Base-by-base conservation (phyloP, 2,329 filamentous ascomycete genomes). In the Leptographium procerum region DNA sequence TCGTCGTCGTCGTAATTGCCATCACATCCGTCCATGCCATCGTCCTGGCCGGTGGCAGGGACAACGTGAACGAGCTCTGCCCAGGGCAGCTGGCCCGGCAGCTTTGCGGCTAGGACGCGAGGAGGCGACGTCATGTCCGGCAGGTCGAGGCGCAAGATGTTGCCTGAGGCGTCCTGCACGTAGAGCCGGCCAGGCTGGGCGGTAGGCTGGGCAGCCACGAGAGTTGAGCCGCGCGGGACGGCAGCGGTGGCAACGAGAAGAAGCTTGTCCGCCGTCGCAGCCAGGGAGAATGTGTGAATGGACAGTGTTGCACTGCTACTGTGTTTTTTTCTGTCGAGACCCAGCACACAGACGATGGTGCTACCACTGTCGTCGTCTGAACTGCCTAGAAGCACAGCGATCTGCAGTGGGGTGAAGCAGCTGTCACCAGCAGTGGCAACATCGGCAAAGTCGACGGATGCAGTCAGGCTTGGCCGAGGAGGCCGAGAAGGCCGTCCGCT, bases 1-100 rank as follows among this genome's bases (percentile, higher is more conserved):
- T 52, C 50, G 50, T 19, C 65, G 66, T 4, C 69, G 31, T 24
- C 70, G 8, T 74, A 72, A 8, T 6, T 73, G 65, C 55, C 40
- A 45, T 14, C 9, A 58, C 52, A 34, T 33, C 50, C 11, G 47
- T 19, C n/a, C n/a, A n/a, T n/a, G n/a, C n/a, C n/a, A n/a, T n/a
- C n/a, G n/a, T n/a, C n/a, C n/a, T n/a, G n/a, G n/a, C n/a, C n/a
- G n/a, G n/a, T n/a, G n/a, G n/a, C n/a, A n/a, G n/a, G n/a, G n/a
- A n/a, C n/a, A n/a, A n/a, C n/a, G 6, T 74, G 72, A 59, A 72
- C 69, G 4, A 80, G 69, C 64, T 80, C 76, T 40, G 74, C 76
- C 77, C 79, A 82, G 0, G 81, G 80, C 7, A 83, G 71, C 50
- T 79, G 73, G 4, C 66, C 65, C 2, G 73, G 72, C 56, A 82